A percentile compares a stretch with the other conserved stretches of the same genome.
Conservation (phyloP, 371 early-diverging fungal genomes). For the Saksenaea vasiformis region DNA sequence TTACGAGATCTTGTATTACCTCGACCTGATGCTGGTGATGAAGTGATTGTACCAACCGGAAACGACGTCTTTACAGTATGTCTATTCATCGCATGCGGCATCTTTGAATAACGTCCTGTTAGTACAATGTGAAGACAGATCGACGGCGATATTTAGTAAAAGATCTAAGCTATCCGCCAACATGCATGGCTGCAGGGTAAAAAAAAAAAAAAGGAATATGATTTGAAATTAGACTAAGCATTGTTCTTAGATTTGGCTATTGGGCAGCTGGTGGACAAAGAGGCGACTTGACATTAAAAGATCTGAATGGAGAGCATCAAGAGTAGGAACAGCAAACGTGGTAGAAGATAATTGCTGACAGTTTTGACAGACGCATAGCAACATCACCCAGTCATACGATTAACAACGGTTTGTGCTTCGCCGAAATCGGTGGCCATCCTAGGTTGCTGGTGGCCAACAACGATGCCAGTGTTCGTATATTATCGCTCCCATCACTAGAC, state of each 20-base stretch:
- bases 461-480: conserved; percentile 90
- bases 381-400: conserved; percentile 85
- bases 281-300: conserved; percentile 81
- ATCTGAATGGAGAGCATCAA: conserved; percentile 72
- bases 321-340: conserved; percentile 17
- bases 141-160: conserved; percentile 35
- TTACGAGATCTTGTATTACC: conserved; percentile 86
- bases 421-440: conserved; percentile 60
- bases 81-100: background rate
- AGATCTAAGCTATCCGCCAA: conserved; percentile 79
- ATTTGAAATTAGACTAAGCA: background rate
- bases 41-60: conserved; percentile 41
- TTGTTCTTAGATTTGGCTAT: conserved; percentile 62
- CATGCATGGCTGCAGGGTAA: conserved; percentile 77
- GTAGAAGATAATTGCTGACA: background rate
- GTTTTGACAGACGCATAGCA: conserved; percentile 59
- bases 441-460: conserved; percentile 90
- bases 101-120: background rate
- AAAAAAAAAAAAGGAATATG: background rate
- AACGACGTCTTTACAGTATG: conserved; percentile 37
- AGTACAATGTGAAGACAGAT: conserved; percentile 67
- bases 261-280: conserved; percentile 91
- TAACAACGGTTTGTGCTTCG: conserved; percentile 88
- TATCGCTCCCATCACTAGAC: conserved; percentile 71
- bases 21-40: conserved; percentile 43